These are phyloP conservation scores for Nemania sp. DNA, from an alignment of 2,329 filamentous ascomycete genomes.

Conservation along the genomic window DNA sequence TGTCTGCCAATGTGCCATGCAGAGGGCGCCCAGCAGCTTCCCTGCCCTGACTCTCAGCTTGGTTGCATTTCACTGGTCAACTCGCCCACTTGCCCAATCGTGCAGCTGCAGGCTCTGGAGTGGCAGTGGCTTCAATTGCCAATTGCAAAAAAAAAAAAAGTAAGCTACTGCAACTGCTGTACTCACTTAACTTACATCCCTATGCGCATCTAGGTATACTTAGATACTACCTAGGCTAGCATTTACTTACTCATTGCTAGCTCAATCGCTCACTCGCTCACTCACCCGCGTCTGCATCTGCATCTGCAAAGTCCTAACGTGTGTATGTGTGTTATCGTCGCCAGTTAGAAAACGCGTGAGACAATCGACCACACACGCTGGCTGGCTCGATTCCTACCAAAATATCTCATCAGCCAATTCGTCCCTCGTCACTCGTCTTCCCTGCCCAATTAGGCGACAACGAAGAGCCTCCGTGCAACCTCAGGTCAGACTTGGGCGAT, in stretches of 20 bases:
- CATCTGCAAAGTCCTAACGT: slow-evolving; percentile 36
- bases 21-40: slow-evolving; percentile 52
- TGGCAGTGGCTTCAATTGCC: slow-evolving; percentile 24
- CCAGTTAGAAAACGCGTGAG: slow-evolving; percentile 24
- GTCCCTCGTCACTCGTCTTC: slow-evolving; percentile 18
- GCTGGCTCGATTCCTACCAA: slow-evolving; percentile 31
- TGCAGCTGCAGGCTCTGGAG: slow-evolving; percentile 53
- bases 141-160: too few species aligned
- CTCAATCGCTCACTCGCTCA: not conserved
- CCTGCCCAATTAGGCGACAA: slow-evolving; percentile 34
- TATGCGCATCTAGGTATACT: too few species aligned
- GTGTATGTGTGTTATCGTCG: slow-evolving; percentile 6
- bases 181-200: not conserved
- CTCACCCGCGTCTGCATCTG: slow-evolving; percentile 35
- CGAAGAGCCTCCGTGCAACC: slow-evolving; percentile 50
- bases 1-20: slow-evolving; percentile 57
- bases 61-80: slow-evolving; percentile 46
- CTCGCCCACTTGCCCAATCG: slow-evolving; percentile 40
- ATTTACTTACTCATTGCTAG: not conserved
- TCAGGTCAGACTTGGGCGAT: slow-evolving; percentile 12
- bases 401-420: slow-evolving; percentile 21
- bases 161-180: not conserved
- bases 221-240: too few species aligned
- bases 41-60: slow-evolving; percentile 40
- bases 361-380: slow-evolving; percentile 31